These are phyloP conservation scores for Bonia amplexicaulis DNA, from an alignment of 176 grass and related monocot species.

Conservation along the genomic window DNA sequence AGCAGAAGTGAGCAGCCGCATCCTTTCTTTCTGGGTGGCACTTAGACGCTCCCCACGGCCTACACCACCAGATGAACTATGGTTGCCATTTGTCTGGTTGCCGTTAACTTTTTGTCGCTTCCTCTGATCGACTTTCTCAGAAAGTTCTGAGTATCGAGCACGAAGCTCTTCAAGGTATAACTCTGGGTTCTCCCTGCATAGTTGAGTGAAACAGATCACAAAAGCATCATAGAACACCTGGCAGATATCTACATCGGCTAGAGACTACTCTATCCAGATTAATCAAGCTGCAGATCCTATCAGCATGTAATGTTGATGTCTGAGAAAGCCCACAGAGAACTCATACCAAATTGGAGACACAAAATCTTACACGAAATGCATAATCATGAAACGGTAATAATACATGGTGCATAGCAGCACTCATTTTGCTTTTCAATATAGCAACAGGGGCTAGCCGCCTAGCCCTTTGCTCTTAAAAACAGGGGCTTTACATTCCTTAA, in stretches of 20 bases:
- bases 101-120: conserved; percentile 84
- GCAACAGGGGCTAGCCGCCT: background rate
- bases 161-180: conserved; percentile 85
- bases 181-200: conserved; percentile 82
- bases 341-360: background rate
- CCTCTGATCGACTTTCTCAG: conserved; percentile 77
- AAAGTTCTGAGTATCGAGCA: conserved; percentile 61
- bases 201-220: conserved; percentile 29
- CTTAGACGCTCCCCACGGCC: conserved; percentile 86
- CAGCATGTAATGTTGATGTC: background rate
- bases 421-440: background rate
- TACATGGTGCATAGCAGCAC: background rate
- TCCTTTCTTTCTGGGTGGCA: conserved; percentile 95
- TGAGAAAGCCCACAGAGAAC: background rate
- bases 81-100: conserved; percentile 50
- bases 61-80: conserved; percentile 62
- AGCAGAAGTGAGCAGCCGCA: conserved; percentile 80
- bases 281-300: background rate
- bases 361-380: background rate
- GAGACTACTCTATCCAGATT: background rate
- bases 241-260: conserved; percentile 10
- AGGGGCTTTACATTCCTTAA: background rate
- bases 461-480: background rate
- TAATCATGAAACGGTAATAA: background rate
- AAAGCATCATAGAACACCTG: background rate